Percentiles rank a stretch among this genome's conserved stretches.
Conservation (phyloP, 225 moss, liverwort and hornwort species). For the Marchantia paleacea region DNA sequence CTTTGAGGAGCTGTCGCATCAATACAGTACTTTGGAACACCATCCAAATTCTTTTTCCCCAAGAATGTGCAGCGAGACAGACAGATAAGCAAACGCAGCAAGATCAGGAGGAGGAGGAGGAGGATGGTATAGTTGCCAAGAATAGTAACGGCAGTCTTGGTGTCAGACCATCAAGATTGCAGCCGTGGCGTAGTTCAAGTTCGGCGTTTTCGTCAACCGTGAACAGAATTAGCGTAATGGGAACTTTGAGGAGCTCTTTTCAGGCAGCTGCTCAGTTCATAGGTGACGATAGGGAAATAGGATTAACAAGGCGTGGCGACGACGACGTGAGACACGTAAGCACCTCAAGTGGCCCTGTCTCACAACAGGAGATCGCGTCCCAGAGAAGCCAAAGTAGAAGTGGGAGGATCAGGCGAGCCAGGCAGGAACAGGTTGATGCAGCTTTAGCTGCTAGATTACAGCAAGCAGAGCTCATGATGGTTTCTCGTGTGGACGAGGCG, state of each 20-base stretch:
- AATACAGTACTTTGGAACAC: constrained; percentile 95
- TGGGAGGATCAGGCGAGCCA: constrained; percentile 25
- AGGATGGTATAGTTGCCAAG: constrained; percentile 1
- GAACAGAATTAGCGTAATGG: constrained; percentile 25
- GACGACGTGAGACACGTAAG: constrained; percentile 6
- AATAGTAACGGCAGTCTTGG: constrained; percentile 22
- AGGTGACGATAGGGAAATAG: constrained; percentile 13
- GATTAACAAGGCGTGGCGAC: constrained; percentile 6
- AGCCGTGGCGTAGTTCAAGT: constrained; percentile 35
- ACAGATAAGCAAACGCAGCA: constrained; percentile 43
- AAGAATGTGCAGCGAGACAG: constrained; percentile 59
- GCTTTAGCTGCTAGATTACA: constrained; percentile 45
- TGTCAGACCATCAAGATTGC: constrained; percentile 32
- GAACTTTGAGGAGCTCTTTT: constrained; percentile 35
- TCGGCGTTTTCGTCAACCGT: constrained; percentile 12
- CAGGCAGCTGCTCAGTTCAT: constrained; percentile 34
- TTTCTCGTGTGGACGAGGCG: constrained; percentile 10
- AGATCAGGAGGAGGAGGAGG: constrained; percentile 19
- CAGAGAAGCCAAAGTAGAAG: constrained; percentile 22
- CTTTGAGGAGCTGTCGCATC: constrained; percentile 50
- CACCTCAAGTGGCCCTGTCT: not conserved
- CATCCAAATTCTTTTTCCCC: constrained; percentile 85
- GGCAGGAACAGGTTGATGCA: constrained; percentile 44
- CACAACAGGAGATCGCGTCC: not conserved
- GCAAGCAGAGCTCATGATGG: constrained; percentile 39